phyloP scores from a whole-genome alignment of 2,329 filamentous ascomycete species.

The Hortaea werneckii region DNA sequence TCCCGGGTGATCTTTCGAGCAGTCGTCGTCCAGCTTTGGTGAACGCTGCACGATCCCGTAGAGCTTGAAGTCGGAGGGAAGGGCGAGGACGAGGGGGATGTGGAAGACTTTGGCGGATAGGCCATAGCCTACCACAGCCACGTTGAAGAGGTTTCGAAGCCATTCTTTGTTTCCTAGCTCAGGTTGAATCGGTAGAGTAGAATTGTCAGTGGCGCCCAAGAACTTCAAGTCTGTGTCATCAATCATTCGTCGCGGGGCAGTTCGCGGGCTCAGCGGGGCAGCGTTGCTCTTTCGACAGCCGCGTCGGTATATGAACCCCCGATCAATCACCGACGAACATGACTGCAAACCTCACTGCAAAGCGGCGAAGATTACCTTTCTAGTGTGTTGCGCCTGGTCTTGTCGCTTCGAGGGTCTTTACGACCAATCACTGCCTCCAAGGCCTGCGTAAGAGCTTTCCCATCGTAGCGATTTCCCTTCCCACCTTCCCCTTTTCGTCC shows the following conservation, averaged over 20 bases:
- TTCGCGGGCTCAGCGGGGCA: too few relatives aligned
- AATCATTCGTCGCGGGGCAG: too few relatives aligned
- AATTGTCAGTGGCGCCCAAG: too few relatives aligned
- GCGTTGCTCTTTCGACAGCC: too few relatives aligned
- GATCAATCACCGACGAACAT: too few relatives aligned
- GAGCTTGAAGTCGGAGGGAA: constrained; percentile 52
- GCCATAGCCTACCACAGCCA: constrained; percentile 51
- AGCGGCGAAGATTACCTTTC: constrained; percentile 2
- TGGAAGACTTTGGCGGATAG: constrained; percentile 70
- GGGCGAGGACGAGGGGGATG: constrained; percentile 63
- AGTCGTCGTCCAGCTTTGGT: constrained; percentile 54
- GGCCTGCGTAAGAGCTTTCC: constrained; percentile 61
- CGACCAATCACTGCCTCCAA: constrained; percentile 67
- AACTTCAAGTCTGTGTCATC: too few relatives aligned
- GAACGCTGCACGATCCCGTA: constrained; percentile 67
- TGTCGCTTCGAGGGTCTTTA: constrained; percentile 43
- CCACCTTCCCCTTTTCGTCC: constrained; percentile 52
- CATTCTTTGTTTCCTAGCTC: constrained; percentile 4
- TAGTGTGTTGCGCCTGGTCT: constrained; percentile 52
- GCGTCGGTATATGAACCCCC: too few relatives aligned
- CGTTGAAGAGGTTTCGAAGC: constrained; percentile 36
- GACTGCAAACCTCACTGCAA: too few relatives aligned
- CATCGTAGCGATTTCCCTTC: constrained; percentile 59
- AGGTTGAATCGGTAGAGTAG: too few relatives aligned
- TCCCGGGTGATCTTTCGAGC: constrained; percentile 55